Evolutionary conservation across 768 basidiomycete species (phyloP).

Genomic region (Lentinula lateritia): DNA sequence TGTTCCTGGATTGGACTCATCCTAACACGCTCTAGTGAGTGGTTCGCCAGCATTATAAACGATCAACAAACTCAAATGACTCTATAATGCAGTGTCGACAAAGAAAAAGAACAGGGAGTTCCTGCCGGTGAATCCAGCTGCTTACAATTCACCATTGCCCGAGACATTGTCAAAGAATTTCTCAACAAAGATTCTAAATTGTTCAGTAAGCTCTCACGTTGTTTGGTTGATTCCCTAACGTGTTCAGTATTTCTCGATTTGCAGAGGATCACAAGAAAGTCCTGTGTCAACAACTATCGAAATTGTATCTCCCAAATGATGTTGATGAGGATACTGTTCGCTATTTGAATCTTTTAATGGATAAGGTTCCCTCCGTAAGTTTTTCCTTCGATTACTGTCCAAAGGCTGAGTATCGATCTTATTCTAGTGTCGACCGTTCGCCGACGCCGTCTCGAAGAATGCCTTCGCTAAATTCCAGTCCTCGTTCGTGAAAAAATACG

Average conservation of each 20-base stretch:
- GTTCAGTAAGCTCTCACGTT: conserved; percentile 38
- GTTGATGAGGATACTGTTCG: conserved; percentile 68
- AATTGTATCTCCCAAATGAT: conserved; percentile 63
- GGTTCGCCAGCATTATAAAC: conserved; percentile 4
- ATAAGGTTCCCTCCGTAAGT: conserved; percentile 52
- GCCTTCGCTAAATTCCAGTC: conserved; percentile 4
- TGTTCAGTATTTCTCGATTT: not conserved
- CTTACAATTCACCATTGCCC: conserved; percentile 53
- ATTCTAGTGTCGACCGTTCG: conserved; percentile 18
- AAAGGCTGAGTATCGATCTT: conserved; percentile 31
- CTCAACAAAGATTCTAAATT: conserved; percentile 41
- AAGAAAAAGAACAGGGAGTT: conserved; percentile 23
- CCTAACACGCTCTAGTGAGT: conserved; percentile 49
- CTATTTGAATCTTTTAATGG: conserved; percentile 54
- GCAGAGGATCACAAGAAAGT: conserved; percentile 65
- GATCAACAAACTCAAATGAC: not conserved
- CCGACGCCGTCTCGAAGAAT: not conserved
- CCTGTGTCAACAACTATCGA: conserved; percentile 57
- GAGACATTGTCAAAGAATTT: conserved; percentile 38
- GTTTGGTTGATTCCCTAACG: not conserved
- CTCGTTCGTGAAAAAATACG: not conserved
- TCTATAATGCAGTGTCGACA: not conserved
- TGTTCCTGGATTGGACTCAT: conserved; percentile 77
- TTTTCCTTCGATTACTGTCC: not conserved
- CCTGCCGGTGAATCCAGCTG: conserved; percentile 23